A percentile compares a stretch with the other conserved stretches of the same genome.
Conservation (phyloP, 23 red algal genomes). For the Agarophyton chilense region DNA sequence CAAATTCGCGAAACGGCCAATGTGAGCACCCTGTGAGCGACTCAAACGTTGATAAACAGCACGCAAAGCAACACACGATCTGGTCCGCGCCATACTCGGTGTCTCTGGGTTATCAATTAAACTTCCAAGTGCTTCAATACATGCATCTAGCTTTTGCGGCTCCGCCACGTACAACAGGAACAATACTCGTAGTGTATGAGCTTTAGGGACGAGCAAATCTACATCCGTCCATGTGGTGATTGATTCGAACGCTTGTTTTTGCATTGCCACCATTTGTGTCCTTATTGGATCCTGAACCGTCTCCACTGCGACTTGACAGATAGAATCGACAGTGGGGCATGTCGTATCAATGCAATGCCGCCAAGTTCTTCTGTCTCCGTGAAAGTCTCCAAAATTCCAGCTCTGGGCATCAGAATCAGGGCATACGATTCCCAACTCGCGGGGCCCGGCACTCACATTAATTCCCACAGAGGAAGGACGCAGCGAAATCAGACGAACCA, state of each 20-base stretch:
- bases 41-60: constrained; percentile 23
- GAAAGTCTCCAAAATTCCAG: constrained; percentile 44
- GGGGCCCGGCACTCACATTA: not conserved
- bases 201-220: constrained; percentile 11
- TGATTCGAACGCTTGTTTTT: constrained; percentile 6
- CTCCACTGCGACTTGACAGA: not conserved
- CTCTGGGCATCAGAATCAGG: constrained; percentile 23
- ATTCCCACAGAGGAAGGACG: not conserved
- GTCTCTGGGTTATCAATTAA: constrained; percentile 3
- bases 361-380: constrained; percentile 11
- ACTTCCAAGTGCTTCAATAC: constrained; percentile 26
- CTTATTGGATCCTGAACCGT: not conserved
- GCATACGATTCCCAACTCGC: not conserved
- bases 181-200: constrained; percentile 39
- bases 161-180: constrained; percentile 17
- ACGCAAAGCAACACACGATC: constrained; percentile 38
- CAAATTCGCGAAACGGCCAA: constrained; percentile 7
- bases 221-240: not conserved
- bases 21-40: not conserved
- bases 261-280: not conserved
- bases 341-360: constrained; percentile 3
- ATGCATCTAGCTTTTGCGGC: constrained; percentile 2
- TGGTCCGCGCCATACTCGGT: constrained; percentile 7
- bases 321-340: not conserved
- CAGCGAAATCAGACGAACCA: not conserved